phyloP scores from a whole-genome alignment of 1,139 yeast genomes.

The Yamadazyma taylorii region DNA sequence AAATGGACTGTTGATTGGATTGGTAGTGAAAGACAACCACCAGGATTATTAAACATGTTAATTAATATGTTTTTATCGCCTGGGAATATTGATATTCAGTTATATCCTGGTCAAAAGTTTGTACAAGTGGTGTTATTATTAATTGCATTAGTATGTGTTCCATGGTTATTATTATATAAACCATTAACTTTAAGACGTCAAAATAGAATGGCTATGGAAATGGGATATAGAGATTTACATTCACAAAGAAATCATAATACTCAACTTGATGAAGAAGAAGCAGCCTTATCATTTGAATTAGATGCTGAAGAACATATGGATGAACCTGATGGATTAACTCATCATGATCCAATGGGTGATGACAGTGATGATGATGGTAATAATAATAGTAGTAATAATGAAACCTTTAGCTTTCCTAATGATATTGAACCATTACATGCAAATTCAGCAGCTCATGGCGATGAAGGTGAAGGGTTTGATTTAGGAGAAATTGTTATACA shows the following conservation, averaged over 20 bases:
- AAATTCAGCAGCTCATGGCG: constrained; percentile 29
- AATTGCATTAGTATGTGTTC: constrained; percentile 85
- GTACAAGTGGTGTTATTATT: constrained; percentile 75
- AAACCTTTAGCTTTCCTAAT: constrained; percentile 46
- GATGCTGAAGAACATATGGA: constrained; percentile 13
- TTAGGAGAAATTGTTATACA: constrained; percentile 95
- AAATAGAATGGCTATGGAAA: constrained; percentile 32
- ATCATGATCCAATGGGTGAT: constrained; percentile 23
- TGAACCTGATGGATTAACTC: constrained; percentile 19
- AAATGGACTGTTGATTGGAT: constrained; percentile 97
- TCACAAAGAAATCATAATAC: constrained; percentile 33
- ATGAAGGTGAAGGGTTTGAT: constrained; percentile 50
- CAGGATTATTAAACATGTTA: constrained; percentile 91
- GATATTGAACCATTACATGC: constrained; percentile 47
- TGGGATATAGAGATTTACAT: constrained; percentile 38
- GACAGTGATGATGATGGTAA: constrained; percentile 22
- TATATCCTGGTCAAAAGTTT: constrained; percentile 80
- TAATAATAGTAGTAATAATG: too few species aligned
- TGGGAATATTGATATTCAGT: constrained; percentile 77
- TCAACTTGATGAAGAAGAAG: constrained; percentile 36
- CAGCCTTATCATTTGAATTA: constrained; percentile 26
- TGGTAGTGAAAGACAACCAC: constrained; percentile 72
- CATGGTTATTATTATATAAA: constrained; percentile 86
- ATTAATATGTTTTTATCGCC: constrained; percentile 96
- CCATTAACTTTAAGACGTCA: constrained; percentile 67